Evolutionary conservation across 2,329 filamentous ascomycete genomes (phyloP).

Genomic region (Pleomassaria siparia): DNA sequence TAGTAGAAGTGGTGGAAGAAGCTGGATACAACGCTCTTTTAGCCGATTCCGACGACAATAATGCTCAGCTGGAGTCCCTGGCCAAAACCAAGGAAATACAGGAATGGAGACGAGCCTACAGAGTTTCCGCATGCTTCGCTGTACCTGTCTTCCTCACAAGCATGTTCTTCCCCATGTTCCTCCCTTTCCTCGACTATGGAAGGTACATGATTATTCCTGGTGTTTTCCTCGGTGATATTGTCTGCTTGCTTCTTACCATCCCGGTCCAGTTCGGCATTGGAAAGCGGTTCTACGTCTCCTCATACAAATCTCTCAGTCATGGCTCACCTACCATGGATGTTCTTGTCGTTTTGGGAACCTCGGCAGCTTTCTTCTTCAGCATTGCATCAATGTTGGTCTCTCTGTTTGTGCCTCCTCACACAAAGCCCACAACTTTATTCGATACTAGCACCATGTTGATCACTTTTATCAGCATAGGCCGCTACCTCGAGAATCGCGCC

Average conservation of each 20-base stretch:
- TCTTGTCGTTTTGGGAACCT: constrained; percentile 88
- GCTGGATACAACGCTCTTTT: constrained; percentile 85
- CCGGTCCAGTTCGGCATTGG: constrained; percentile 97
- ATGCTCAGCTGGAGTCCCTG: constrained; percentile 91
- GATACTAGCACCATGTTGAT: constrained; percentile 99
- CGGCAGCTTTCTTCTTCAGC: constrained; percentile 95
- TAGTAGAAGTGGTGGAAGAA: constrained; percentile 82
- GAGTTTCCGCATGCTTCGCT: constrained; percentile 75
- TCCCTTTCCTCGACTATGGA: constrained; percentile 77
- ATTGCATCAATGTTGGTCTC: constrained; percentile 83
- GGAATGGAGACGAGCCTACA: constrained; percentile 85
- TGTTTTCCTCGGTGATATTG: constrained; percentile 82
- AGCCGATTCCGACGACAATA: constrained; percentile 91
- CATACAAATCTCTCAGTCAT: constrained; percentile 91
- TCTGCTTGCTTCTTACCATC: constrained; percentile 82
- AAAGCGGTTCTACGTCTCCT: constrained; percentile 87
- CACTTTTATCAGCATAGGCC: constrained; percentile 88
- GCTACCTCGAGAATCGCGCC: constrained; percentile 89
- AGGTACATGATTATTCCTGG: constrained; percentile 67
- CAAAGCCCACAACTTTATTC: constrained; percentile 83
- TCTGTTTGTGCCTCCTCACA: constrained; percentile 72
- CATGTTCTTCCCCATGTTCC: constrained; percentile 90
- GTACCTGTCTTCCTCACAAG: constrained; percentile 87
- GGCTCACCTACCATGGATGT: constrained; percentile 97
- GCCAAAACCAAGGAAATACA: constrained; percentile 96